phyloP scores from a whole-genome alignment of 257 asterid genomes.

The Ilex asprella region DNA sequence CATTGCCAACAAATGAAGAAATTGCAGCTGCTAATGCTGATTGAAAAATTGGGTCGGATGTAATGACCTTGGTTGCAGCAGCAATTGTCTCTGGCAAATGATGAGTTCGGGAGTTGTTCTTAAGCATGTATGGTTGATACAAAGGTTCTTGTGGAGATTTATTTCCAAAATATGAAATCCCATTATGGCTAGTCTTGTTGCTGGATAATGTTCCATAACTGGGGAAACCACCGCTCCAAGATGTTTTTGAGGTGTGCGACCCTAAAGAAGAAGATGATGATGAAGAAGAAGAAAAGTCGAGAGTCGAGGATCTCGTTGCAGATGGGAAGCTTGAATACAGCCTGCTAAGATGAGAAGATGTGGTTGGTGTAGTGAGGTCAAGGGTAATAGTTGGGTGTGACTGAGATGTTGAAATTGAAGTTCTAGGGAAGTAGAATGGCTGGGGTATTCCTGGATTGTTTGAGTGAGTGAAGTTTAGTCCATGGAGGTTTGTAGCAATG shows the following conservation, averaged over 20 bases:
- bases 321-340: slow-evolving; percentile 20
- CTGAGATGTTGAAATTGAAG: slow-evolving; percentile 30
- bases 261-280: slow-evolving; percentile 6
- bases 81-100: slow-evolving; percentile 11
- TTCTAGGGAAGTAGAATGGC: slow-evolving; percentile 16
- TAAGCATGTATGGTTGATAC: not conserved
- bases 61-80: slow-evolving; percentile 27
- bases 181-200: not conserved
- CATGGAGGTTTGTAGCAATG: slow-evolving; percentile 6
- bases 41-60: slow-evolving; percentile 28
- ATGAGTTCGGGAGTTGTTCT: not conserved
- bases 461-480: slow-evolving; percentile 20
- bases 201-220: not conserved
- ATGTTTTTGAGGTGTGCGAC: slow-evolving; percentile 3
- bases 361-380: slow-evolving; percentile 40
- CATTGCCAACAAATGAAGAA: slow-evolving; percentile 27
- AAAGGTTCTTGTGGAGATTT: not conserved
- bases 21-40: slow-evolving; percentile 37
- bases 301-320: slow-evolving; percentile 7
- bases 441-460: slow-evolving; percentile 7
- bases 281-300: slow-evolving; percentile 22
- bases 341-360: slow-evolving; percentile 3
- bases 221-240: slow-evolving; percentile 1
- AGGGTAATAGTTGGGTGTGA: slow-evolving; percentile 50
- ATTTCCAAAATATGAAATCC: slow-evolving; percentile 5